These are phyloP conservation scores for Trichoderma cornu-damae DNA, from an alignment of 2,329 filamentous ascomycete species.

Conservation along the genomic window DNA sequence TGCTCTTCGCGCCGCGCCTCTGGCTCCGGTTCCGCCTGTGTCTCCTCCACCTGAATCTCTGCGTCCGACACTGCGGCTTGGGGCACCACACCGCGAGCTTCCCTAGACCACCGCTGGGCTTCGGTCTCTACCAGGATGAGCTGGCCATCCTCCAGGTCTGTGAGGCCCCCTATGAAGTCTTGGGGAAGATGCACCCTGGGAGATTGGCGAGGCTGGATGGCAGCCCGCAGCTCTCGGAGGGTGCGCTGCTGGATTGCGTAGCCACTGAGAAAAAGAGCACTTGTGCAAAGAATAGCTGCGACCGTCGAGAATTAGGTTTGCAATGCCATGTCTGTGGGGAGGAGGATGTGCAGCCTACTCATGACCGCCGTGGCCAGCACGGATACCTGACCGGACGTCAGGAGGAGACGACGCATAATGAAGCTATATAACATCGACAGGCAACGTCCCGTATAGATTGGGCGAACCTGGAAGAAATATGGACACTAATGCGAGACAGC, in stretches of 20 bases:
- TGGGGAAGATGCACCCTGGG: slow-evolving; percentile 49
- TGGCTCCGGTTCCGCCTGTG: slow-evolving; percentile 21
- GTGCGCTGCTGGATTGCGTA: slow-evolving; percentile 86
- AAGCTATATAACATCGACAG: not conserved
- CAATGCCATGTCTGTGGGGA: not conserved
- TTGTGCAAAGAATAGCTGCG: slow-evolving; percentile 68
- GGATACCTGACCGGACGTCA: slow-evolving; percentile 67
- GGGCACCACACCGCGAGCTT: slow-evolving; percentile 16
- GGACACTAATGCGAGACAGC: not conserved
- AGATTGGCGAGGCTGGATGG: slow-evolving; percentile 52
- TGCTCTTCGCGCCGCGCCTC: slow-evolving; percentile 23
- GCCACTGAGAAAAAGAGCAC: slow-evolving; percentile 79
- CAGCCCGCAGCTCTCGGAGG: slow-evolving; percentile 67
- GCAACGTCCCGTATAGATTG: not conserved
- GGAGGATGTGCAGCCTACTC: slow-evolving; percentile 43
- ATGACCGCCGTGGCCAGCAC: slow-evolving; percentile 59
- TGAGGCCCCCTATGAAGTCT: slow-evolving; percentile 43
- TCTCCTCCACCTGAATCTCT: slow-evolving; percentile 21
- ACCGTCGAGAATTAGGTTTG: not conserved
- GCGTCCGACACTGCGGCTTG: slow-evolving; percentile 30
- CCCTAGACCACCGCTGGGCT: slow-evolving; percentile 28
- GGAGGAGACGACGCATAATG: slow-evolving; percentile 45
- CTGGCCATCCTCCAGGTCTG: slow-evolving; percentile 44
- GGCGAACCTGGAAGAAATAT: not conserved
- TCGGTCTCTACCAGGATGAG: slow-evolving; percentile 38